Evolutionary conservation across 345 rosid genomes (phyloP), one percentile per base, ranked within the genome.

Genomic region (Camelina neglecta): DNA sequence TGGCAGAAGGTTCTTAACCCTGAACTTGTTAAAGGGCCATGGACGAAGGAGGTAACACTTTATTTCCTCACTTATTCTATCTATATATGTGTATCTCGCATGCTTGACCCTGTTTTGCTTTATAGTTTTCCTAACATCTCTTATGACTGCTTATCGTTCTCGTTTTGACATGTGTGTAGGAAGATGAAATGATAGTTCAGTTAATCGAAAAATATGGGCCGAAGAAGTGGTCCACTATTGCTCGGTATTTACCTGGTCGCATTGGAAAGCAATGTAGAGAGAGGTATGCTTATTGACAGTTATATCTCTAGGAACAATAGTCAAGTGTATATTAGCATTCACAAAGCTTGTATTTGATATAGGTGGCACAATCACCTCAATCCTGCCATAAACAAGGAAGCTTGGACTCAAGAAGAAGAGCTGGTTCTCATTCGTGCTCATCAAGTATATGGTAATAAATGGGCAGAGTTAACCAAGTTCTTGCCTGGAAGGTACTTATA

Each of bases 311-410:
- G 20, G 42, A 16, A 64, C 59, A 47, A 5, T 35, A 58, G n/a
- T 57, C 33, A 13, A 12, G 7, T 53, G 71, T 54, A 35, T 79
- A 60, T 24, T 24, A 71, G 67, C 38, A 71, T 67, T 72, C 65
- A 55, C 55, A 58, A 36, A 9, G 58, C 26, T 65, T 36, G 31
- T 56, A 58, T 9, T 26, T 79, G 42, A 69, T 75, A 59, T 71
- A 96, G 99, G 94, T 96, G 99, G 98, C 99, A 91, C 82, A 96
- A 96, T 85, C 99, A 96, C 81, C 93, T 93, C 70, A 96, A 96
- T 85, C 99, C 99, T 64, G 82, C 83, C 49, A 96, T 96, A 80
- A 96, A 91, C 80, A 96, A 89, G 65, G 97, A 96, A 83, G 99
- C 99, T 55, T 96, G 99, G 99, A 92, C 97, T 74, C 98, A 93